A percentile compares a stretch with the other conserved stretches of the same genome.
Evolutionary conservation across 202 grass and related monocot species (phyloP).

Genomic region (Setaria italica): DNA sequence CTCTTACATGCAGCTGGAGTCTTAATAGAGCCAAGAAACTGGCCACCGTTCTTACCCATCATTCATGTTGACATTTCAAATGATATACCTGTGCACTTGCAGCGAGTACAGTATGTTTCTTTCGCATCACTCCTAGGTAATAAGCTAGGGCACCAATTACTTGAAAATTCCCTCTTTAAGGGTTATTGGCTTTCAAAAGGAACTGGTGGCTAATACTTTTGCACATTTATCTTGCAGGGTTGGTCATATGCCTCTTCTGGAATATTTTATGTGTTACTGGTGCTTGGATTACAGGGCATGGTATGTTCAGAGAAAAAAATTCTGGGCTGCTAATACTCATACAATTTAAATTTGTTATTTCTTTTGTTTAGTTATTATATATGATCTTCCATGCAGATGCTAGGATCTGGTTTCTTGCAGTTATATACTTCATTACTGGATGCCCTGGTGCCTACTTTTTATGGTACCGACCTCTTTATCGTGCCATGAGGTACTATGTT

Average conservation of each 20-base stretch:
- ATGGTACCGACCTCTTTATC: conserved; percentile 78
- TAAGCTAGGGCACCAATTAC: background rate
- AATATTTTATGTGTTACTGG: conserved; percentile 65
- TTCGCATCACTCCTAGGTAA: conserved; percentile 77
- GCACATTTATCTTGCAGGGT: conserved; percentile 49
- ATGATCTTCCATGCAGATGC: conserved; percentile 42
- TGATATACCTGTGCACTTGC: conserved; percentile 68
- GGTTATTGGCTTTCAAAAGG: background rate
- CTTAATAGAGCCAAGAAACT: conserved; percentile 59
- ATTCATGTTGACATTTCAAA: conserved; percentile 81
- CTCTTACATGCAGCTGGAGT: conserved; percentile 54
- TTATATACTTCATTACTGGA: conserved; percentile 68
- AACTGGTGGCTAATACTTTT: background rate
- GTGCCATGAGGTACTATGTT: conserved; percentile 62
- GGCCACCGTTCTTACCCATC: conserved; percentile 73
- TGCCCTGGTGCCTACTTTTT: conserved; percentile 64
- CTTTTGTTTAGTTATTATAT: background rate
- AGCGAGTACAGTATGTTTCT: conserved; percentile 65
- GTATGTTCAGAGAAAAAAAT: conserved; percentile 24
- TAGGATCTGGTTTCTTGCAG: conserved; percentile 69
- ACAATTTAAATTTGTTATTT: background rate
- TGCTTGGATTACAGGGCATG: conserved; percentile 49
- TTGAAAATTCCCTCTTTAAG: background rate
- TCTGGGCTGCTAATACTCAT: background rate
- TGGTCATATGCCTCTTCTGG: conserved; percentile 70